Conservation (phyloP, 257 asterid species). For the Plectranthus barbatus region DNA sequence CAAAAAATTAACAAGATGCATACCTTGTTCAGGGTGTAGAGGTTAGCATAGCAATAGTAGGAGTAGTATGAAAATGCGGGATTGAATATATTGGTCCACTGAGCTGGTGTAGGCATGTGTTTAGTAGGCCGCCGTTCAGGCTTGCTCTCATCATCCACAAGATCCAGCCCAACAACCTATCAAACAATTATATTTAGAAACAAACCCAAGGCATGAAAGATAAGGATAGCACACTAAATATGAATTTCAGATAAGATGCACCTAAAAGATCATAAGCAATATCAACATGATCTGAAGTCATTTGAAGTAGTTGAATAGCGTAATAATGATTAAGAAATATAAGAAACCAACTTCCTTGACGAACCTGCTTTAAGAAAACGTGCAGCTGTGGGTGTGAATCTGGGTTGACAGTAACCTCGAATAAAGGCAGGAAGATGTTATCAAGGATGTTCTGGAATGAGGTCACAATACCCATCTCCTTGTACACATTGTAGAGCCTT, state of each 20-base stretch:
- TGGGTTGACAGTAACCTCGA: slow-evolving; percentile 94
- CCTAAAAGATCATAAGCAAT: too few species aligned
- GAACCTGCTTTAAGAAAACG: slow-evolving; percentile 84
- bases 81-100: slow-evolving; percentile 90
- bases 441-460: slow-evolving; percentile 96
- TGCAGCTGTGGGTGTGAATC: slow-evolving; percentile 98
- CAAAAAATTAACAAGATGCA: slow-evolving; percentile 1
- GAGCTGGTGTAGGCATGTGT: slow-evolving; percentile 96
- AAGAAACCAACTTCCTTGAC: neutral
- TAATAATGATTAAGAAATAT: neutral
- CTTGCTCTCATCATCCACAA: slow-evolving; percentile 98
- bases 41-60: slow-evolving; percentile 96
- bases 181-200: neutral
- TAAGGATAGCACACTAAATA: neutral
- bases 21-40: slow-evolving; percentile 92
- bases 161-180: slow-evolving; percentile 98
- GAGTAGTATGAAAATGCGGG: slow-evolving; percentile 94
- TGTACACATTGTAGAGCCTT: slow-evolving; percentile 91
- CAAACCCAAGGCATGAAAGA: slow-evolving; percentile 10
- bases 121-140: slow-evolving; percentile 98
- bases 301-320: neutral
- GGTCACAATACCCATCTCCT: slow-evolving; percentile 98
- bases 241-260: too few species aligned
- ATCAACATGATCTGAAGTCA: neutral
- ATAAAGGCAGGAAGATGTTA: slow-evolving; percentile 86